phyloP scores from a whole-genome alignment of 1,139 yeast genomes.

The Zygosaccharomyces pseudobailii region DNA sequence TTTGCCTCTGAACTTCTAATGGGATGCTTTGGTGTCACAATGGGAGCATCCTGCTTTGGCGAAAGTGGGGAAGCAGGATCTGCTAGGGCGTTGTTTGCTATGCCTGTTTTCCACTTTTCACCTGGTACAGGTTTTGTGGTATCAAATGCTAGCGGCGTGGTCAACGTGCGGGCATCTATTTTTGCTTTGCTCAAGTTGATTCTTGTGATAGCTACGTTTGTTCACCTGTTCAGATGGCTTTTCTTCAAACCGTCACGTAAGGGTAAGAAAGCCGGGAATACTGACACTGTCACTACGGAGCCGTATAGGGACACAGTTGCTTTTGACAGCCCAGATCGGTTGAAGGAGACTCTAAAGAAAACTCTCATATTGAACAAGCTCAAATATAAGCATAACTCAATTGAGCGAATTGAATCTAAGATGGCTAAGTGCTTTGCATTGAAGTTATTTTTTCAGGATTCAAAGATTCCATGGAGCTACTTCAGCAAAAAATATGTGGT shows the following conservation, averaged over 20 bases:
- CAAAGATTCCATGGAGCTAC: constrained; percentile 20
- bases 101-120: constrained; percentile 31
- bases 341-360: constrained; percentile 17
- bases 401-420: constrained; percentile 25
- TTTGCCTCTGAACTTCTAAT: constrained; percentile 30
- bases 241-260: constrained; percentile 10
- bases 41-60: constrained; percentile 35
- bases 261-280: constrained; percentile 9
- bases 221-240: constrained; percentile 11
- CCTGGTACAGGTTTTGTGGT: constrained; percentile 29
- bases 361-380: constrained; percentile 17
- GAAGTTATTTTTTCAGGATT: constrained; percentile 19
- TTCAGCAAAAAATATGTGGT: constrained; percentile 19
- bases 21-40: constrained; percentile 33
- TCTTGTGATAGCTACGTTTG: constrained; percentile 12
- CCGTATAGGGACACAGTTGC: constrained; percentile 18
- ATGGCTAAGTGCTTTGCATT: constrained; percentile 31
- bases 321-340: constrained; percentile 12
- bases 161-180: constrained; percentile 25
- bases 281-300: constrained; percentile 5
- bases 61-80: constrained; percentile 30
- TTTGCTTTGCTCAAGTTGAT: constrained; percentile 23
- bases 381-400: constrained; percentile 22
- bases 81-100: constrained; percentile 31
- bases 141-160: constrained; percentile 23